These are phyloP conservation scores for Coccomyxa subellipsoidea DNA, from an alignment of 163 green algal species.

Conservation along the genomic window DNA sequence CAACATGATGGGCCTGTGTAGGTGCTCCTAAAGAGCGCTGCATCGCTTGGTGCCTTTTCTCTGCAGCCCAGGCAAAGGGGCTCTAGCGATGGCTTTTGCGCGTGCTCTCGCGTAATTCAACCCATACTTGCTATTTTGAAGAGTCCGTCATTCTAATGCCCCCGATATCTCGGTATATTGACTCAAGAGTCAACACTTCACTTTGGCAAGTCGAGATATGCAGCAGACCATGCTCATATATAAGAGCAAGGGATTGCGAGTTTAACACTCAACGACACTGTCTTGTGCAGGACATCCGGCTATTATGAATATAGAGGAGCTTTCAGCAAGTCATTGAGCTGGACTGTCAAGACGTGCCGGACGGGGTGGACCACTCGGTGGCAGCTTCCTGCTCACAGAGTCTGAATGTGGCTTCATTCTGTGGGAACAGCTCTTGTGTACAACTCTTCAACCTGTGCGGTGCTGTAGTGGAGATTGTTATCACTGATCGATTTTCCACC, in stretches of 20 bases:
- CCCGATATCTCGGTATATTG: not conserved
- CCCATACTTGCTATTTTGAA: not conserved
- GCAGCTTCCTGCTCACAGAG: not conserved
- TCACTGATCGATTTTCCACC: not conserved
- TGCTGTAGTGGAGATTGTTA: not conserved
- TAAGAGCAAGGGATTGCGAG: too few relatives aligned
- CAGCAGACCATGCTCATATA: too few relatives aligned
- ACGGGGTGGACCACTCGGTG: not conserved
- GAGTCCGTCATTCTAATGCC: not conserved
- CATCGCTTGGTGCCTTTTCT: not conserved
- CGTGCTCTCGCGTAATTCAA: not conserved
- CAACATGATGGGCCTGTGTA: constrained; percentile 12
- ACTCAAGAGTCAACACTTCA: not conserved
- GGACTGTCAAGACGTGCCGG: not conserved
- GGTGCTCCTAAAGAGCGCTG: not conserved
- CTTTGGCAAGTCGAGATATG: not conserved
- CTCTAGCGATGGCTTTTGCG: not conserved
- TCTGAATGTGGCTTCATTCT: too few relatives aligned
- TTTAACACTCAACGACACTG: too few relatives aligned
- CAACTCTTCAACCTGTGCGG: too few relatives aligned
- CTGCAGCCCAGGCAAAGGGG: not conserved
- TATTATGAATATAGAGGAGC: not conserved
- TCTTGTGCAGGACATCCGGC: not conserved
- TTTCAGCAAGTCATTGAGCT: not conserved
- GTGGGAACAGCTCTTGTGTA: too few relatives aligned